Conservation (phyloP, 1,139 yeast genomes). For the Taphrina pruni region DNA sequence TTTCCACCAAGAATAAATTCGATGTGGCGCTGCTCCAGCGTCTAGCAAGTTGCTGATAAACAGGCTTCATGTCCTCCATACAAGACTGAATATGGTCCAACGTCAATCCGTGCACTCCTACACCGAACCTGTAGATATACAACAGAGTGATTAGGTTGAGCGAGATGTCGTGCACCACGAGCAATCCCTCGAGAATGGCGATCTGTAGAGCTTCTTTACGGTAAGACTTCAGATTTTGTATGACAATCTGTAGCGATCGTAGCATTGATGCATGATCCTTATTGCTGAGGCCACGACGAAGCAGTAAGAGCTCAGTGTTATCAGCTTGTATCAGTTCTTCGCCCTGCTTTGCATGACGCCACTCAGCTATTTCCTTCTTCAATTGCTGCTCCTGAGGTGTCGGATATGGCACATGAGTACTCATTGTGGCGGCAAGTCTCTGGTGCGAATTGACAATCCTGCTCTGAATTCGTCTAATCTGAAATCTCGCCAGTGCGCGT, state of each 20-base stretch:
- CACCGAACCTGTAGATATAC: constrained; percentile 24
- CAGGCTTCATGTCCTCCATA: constrained; percentile 4
- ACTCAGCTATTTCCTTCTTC: background rate
- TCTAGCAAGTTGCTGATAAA: constrained; percentile 11
- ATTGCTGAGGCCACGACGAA: constrained; percentile 16
- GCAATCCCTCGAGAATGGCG: constrained; percentile 32
- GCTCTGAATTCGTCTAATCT: constrained; percentile 33
- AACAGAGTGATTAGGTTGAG: constrained; percentile 27
- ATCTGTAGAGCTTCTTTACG: constrained; percentile 20
- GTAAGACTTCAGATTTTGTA: constrained; percentile 18
- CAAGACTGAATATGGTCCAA: background rate
- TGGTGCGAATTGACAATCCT: constrained; percentile 9
- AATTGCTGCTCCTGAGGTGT: constrained; percentile 5
- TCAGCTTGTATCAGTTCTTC: constrained; percentile 34
- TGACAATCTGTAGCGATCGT: background rate
- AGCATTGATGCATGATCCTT: constrained; percentile 5
- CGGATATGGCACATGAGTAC: background rate
- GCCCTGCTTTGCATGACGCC: constrained; percentile 2
- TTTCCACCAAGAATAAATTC: constrained; percentile 18
- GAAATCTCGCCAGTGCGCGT: constrained; percentile 22
- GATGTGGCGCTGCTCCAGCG: constrained; percentile 28
- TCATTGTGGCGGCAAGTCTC: background rate
- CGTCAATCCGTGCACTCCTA: background rate
- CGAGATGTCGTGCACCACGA: constrained; percentile 26
- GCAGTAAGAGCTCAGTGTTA: constrained; percentile 21